Base-by-base conservation (phyloP, 2,329 filamentous ascomycete genomes). In the Aspergillus unguis region DNA sequence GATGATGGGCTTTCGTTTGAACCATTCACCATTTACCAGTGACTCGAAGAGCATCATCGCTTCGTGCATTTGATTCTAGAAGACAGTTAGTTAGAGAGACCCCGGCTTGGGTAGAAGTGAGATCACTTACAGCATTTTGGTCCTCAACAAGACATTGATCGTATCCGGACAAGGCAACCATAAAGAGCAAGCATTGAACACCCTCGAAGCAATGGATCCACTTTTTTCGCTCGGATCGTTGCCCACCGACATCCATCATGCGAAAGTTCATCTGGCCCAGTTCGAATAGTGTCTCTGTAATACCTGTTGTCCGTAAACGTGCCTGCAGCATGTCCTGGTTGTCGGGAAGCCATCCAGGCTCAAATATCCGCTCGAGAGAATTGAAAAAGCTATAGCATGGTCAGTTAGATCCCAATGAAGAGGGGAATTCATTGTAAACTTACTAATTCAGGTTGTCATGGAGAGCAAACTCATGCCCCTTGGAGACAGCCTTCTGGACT, bases 121-220 rank as follows among this genome's bases (percentile, higher is more conserved):
- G 10, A 36, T 27, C n/a, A 78, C 90, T 77, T 80, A 95, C 91
- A 58, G 92, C 92, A 70, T 95, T 94, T 73, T 95, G 92, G 71
- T 97, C 92, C 75, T 97, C 92, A 3, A 96, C 90, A 44, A 97
- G 77, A 65, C 92, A 95, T 72, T 97, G 94, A 68, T 97, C 92
- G 71, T 96, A 97, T 54, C 92, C 92, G 59, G 91, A 96, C 63
- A 97, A 92, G 44, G 92, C 92, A 48, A 96, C 92, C 61, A 97
- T 82, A 75, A 97, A 97, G 37, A 97, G 79, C 49, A 97, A 80
- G 62, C 90, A 92, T 66, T 94, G 91, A 57, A 96, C 91, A 59
- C 94, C 94, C 71, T 96, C 91, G 69, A 96, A 96, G 68, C 91
- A 94, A 71, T 96, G 91, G 58, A 96, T 95, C 91, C 91, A 96